Evolutionary conservation across 805 yeast species (phyloP), one percentile per base, ranked within the genome.

Genomic region (Kodamaea kakaduensis): DNA sequence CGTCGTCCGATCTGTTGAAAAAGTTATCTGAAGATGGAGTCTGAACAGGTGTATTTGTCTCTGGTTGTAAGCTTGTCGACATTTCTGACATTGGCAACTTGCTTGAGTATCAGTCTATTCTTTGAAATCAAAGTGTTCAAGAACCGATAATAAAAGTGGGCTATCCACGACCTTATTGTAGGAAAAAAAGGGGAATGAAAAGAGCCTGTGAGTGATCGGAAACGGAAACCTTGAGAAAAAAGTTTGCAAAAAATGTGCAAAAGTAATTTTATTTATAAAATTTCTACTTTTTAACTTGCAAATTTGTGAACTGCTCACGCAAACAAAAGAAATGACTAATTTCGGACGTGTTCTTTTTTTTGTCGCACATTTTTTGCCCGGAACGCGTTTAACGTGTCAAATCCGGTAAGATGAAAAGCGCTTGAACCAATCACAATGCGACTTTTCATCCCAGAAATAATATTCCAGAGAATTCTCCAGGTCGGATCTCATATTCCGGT

Each of bases 31-130:
- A 57, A 20, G 63, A 56, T 6, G 67, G 67, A 4, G 67, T 61
- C 42, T 61, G 67, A 7, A 61, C 67, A 17, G 65, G 67, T 10
- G 67, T 59, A 45, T 52, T 59, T 10, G 67, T 51, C 18, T 58
- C 64, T 9, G 59, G 57, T 22, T 21, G 27, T 29, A 49, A 48
- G 25, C 44, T 44, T 35, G 54, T 61, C 19, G 64, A 57, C 64
- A 58, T 57, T 23, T 23, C 33, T 7, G 9, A 19, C 12, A 19
- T 14, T 9, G 19, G 19, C 29, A 26, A 26, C n/a, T 7, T 6
- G 17, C 15, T 6, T 15, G 9, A 19, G 9, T 26, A 5, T 6
- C 29, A 26, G 17, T 16, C 19, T 30, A 25, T 13, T 19, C 23
- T 7, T 20, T 30, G 32, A 12, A 30, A 30, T 25, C 24, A 12